Percentiles rank a stretch among this genome's conserved stretches.
Evolutionary conservation across 73 alveolate genomes (phyloP).

Genomic region (Stentor coeruleus): DNA sequence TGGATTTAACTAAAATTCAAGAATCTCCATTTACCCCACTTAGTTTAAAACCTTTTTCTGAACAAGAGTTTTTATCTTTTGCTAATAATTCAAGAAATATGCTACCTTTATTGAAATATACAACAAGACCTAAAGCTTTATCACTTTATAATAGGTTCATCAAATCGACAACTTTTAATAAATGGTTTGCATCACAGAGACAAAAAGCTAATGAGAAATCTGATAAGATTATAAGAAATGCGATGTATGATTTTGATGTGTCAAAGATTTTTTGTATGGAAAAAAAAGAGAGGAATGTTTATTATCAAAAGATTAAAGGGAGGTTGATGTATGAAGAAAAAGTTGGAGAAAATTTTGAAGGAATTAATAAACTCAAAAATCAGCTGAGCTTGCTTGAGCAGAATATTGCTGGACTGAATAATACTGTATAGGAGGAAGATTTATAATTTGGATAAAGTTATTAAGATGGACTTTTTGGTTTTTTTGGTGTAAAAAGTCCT

Average conservation of each 20-base stretch:
- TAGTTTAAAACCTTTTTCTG: not conserved
- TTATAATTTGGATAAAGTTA: no score
- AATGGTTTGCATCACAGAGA: conserved; percentile 2
- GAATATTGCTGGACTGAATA: not conserved
- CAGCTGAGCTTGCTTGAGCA: not conserved
- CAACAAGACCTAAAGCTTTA: not conserved
- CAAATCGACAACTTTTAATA: not conserved
- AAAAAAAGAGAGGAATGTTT: not conserved
- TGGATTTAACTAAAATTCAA: not conserved
- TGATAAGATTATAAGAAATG: not conserved
- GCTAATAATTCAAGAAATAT: not conserved
- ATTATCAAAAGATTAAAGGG: not conserved
- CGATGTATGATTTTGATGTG: conserved; percentile 1
- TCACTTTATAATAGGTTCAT: not conserved
- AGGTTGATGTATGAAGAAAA: not conserved
- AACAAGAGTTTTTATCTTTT: not conserved
- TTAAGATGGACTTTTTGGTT: no score
- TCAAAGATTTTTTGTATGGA: not conserved
- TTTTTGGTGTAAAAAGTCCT: no score
- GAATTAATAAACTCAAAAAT: not conserved
- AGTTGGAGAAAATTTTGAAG: not conserved
- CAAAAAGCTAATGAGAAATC: conserved; percentile 6
- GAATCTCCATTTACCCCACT: not conserved
- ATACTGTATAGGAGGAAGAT: no score
- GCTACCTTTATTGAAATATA: not conserved